These are phyloP conservation scores for Biancaea sappan DNA, from an alignment of 306 rosid species.

Conservation along the genomic window DNA sequence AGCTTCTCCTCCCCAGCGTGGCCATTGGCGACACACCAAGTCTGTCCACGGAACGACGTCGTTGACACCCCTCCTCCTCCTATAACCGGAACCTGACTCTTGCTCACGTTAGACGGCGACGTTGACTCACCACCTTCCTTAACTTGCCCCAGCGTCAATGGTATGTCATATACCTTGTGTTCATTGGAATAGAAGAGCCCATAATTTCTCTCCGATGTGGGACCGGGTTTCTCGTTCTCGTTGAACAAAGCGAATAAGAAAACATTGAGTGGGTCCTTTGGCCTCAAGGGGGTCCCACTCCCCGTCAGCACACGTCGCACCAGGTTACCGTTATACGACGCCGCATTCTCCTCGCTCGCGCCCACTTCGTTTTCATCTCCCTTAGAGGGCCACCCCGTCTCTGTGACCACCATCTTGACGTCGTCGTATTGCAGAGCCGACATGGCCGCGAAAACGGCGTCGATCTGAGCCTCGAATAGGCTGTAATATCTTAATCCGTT, in stretches of 20 bases:
- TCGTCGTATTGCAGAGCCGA: slow-evolving; percentile 64
- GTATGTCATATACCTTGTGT: slow-evolving; percentile 62
- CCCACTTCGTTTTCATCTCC: slow-evolving; percentile 78
- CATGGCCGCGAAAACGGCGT: slow-evolving; percentile 85
- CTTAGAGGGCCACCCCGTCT: slow-evolving; percentile 85
- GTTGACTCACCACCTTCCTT: background rate
- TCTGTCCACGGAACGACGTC: slow-evolving; percentile 32
- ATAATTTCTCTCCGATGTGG: slow-evolving; percentile 81
- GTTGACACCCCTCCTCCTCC: slow-evolving; percentile 12
- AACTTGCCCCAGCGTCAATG: slow-evolving; percentile 36
- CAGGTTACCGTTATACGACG: slow-evolving; percentile 79
- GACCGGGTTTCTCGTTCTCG: slow-evolving; percentile 71
- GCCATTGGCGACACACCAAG: slow-evolving; percentile 84
- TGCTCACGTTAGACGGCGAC: slow-evolving; percentile 36
- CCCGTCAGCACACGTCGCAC: slow-evolving; percentile 54
- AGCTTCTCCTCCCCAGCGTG: slow-evolving; percentile 48
- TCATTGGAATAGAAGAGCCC: slow-evolving; percentile 74
- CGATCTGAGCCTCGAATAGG: slow-evolving; percentile 75
- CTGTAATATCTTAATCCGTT: slow-evolving; percentile 61
- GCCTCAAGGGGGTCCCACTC: slow-evolving; percentile 68
- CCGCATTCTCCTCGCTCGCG: slow-evolving; percentile 62
- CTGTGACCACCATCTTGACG: slow-evolving; percentile 54
- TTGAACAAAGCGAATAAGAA: slow-evolving; percentile 76
- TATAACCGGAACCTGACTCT: slow-evolving; percentile 40
- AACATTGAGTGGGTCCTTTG: slow-evolving; percentile 47